Base-by-base conservation (phyloP, 2,329 filamentous ascomycete genomes). In the Alternaria novae-zelandiae region DNA sequence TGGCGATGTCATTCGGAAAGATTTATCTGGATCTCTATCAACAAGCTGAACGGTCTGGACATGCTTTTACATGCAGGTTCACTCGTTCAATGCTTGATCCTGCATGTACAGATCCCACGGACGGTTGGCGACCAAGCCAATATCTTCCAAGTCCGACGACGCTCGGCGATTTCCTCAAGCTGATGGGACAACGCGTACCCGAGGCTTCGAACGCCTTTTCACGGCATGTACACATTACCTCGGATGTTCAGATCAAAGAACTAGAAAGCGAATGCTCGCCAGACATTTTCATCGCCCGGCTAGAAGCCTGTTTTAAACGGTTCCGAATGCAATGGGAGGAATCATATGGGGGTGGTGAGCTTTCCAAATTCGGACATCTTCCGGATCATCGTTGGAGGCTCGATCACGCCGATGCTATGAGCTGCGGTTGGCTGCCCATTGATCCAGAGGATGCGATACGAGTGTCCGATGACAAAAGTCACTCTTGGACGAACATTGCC, bases 401-500 rank as follows among this genome's bases (percentile, higher is more conserved):
- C 11, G 2, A 49, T 28, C 15, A 28, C 46, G 15, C n/a, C 0
- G 46, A 49, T 26, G 23, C 46, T 11, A 4, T 1, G 9, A 26
- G 23, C 0, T 49, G 46, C 6, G 46, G 46, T 17, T 49, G 46
- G 46, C 0, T 49, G 0, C 46, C 15, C 8, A 49, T 15, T 7
- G 2, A 49, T 0, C 15, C 46, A 17, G 23, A 25, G 45, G 0
- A 11, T 47, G 13, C 21, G 3, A 11, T 0, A 25, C 45, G 3
- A 47, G 7, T 26, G 9, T 10, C 0, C 13, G 21, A 47, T 2
- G 7, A 47, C 1, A 2, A 13, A 1, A 3, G 2, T 17, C 21
- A 25, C 1, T 1, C 15, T 41, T 0, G 32, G 15, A 17, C 15
- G 9, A n/a, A 0, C 2, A 17, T 3, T 0, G 32, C 1, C 15